Evolutionary conservation across 495 filamentous ascomycete species (phyloP).

Genomic region (Lasiosphaeria miniovina): DNA sequence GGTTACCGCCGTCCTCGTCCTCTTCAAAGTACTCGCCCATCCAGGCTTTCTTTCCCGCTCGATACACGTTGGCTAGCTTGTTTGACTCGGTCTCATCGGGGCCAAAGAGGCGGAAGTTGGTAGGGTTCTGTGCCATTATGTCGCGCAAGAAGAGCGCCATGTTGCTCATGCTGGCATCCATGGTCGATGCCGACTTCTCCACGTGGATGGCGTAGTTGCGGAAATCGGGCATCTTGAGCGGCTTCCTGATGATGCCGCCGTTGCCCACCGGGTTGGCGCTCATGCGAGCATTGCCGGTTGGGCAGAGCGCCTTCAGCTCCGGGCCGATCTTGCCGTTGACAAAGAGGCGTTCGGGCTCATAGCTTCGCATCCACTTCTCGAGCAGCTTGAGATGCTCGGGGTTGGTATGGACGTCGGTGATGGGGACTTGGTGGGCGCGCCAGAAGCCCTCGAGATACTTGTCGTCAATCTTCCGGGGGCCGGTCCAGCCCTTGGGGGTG

Average conservation of each 20-base stretch:
- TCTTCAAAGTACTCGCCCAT: conserved; percentile 72
- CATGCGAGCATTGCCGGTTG: conserved; percentile 60
- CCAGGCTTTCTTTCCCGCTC: conserved; percentile 72
- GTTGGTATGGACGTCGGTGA: conserved; percentile 60
- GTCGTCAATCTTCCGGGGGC: conserved; percentile 60
- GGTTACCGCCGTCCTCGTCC: conserved; percentile 65
- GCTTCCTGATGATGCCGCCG: conserved; percentile 59
- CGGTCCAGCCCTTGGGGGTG: conserved; percentile 71
- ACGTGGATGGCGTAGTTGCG: conserved; percentile 56
- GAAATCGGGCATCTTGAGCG: conserved; percentile 64
- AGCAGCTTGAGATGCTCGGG: conserved; percentile 58
- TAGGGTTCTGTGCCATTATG: conserved; percentile 56
- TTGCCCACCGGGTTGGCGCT: conserved; percentile 71
- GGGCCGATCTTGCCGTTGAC: conserved; percentile 55
- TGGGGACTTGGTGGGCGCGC: conserved; percentile 69
- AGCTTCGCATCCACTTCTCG: conserved; percentile 68
- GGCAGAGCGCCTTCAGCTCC: conserved; percentile 59
- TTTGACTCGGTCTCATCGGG: conserved; percentile 77
- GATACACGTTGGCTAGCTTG: conserved; percentile 65
- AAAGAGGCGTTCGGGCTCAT: conserved; percentile 65
- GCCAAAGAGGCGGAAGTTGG: conserved; percentile 68
- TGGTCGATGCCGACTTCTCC: conserved; percentile 49
- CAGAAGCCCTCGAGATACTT: conserved; percentile 68
- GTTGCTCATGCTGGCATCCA: conserved; percentile 58
- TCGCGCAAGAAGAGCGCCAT: conserved; percentile 63